Evolutionary conservation across 1,284 basidiomycete species (phyloP), one percentile per base, ranked within the genome.

Genomic region (Heliocybe sulcata): DNA sequence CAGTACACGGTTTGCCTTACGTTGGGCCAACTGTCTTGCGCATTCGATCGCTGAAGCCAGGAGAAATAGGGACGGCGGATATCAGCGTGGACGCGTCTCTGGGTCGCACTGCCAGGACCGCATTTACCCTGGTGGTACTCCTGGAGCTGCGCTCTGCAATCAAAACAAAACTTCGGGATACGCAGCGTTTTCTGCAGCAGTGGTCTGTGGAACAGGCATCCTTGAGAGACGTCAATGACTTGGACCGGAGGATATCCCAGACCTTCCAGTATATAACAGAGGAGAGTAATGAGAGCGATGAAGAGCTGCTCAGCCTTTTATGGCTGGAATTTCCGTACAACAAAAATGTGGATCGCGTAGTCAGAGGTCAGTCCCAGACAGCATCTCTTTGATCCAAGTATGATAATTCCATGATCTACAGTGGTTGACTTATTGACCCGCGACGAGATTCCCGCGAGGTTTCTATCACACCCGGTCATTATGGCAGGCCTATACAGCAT

Each of bases 381-480:
- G 8, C 6, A 31, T 31, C 29, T 31, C 29, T 6, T 12, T 31
- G 4, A 4, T 31, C 29, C 6, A 31, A 31, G 29, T 31, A 12
- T 6, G 12, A 6, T 31, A 31, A 6, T 31, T 31, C 29, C 12
- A 31, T 31, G 29, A 6, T 12, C 4, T 42, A 42, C 38, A 42
- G 38, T 42, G 4, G n/a, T 42, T 20, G 38, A 42, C n/a, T 4
- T 42, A 8, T 16, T 42, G 38, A 42, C 6, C 19, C 38, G 16
- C 16, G n/a, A 42, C 3, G 16, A 42, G 3, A 16, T 20, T n/a
- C 38, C 38, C 6, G n/a, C 38, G n/a, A 16, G n/a, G n/a, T 42
- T 49, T 14, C 55, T 75, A 3, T 65, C 66, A 3, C 76, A 82
- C 62, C 71, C 69, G 4, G 57, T 82, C 0, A 55, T 81, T 12